A percentile compares a stretch with the other conserved stretches of the same genome.
These are phyloP conservation scores for Avena insularis DNA, from an alignment of 176 grass and related monocot species.

Conservation along the genomic window DNA sequence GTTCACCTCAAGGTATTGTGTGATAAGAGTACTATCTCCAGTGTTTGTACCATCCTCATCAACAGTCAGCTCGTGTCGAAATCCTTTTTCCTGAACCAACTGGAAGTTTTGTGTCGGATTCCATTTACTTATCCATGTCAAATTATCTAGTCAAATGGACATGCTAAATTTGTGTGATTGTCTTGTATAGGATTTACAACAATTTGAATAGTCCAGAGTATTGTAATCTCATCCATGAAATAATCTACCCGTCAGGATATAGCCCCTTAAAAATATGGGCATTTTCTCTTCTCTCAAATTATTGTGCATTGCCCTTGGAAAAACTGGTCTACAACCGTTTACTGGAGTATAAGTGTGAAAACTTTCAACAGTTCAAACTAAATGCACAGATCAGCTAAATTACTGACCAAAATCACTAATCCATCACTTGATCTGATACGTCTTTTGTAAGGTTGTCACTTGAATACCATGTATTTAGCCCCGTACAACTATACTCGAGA, in stretches of 20 bases:
- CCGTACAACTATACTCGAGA: neutral
- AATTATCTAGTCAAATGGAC: neutral
- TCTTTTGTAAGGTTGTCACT: neutral
- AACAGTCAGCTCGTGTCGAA: neutral
- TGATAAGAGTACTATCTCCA: neutral
- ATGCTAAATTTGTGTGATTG: neutral
- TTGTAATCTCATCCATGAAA: neutral
- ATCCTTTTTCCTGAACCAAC: neutral
- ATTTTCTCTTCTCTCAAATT: neutral
- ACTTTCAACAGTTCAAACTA: neutral
- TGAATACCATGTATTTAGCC: neutral
- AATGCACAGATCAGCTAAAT: neutral
- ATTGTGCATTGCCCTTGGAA: neutral
- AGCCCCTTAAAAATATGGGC: neutral
- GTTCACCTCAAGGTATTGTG: neutral
- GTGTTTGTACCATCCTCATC: neutral
- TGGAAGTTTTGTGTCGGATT: neutral
- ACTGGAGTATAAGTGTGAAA: neutral
- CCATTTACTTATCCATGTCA: neutral
- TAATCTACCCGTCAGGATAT: neutral
- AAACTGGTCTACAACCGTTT: neutral
- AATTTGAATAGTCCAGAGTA: neutral
- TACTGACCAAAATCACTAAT: neutral
- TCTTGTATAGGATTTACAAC: neutral
- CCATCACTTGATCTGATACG: neutral